Base-by-base conservation (phyloP, 108 stramenopile species). In the Nitzschia sp. region DNA sequence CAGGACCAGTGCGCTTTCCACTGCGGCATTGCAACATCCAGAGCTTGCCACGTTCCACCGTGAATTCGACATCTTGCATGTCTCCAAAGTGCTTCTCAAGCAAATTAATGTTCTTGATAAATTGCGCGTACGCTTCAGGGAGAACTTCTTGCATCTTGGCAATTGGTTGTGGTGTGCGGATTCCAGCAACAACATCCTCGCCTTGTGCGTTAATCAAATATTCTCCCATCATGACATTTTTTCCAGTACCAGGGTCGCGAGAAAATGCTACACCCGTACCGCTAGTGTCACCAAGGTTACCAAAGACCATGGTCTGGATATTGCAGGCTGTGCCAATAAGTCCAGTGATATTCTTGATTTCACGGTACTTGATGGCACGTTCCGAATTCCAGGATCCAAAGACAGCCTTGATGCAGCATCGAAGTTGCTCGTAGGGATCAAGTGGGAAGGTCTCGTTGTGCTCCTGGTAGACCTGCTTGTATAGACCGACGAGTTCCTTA, bases 21-120 rank as follows among this genome's bases (percentile, higher is more conserved):
- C 72, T 82, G 17, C 92, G 75, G 67, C 89, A 91, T 68, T 96
- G 93, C 17, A 96, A 76, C 91, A 96, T 96, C 88, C 87, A 96
- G 23, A 96, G 88, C 69, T 89, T 91, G 25, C 90, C 89, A 33
- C 89, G 78, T 75, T 96, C 86, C 17, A 96, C 88, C 2, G 92
- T 96, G 67, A 96, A 96, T 65, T 96, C 95, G 6, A 94, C 86
- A 82, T 96, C 95, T 74, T 95, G 94, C 91, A 93, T 93, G 62
- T 95, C 92, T 30, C 81, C 78, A 77, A 89, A 93, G 63, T 93
- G 89, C 34, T 74, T 64, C 74, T 95, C 94, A 9, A 95, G 88
- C 49, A 72, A 83, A 32, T 86, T 72, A 29, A 90, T 77, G 74
- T 87, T 92, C 33, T 81, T 69, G 34, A 89, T 49, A 38, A 95